Conservation (phyloP, 257 asterid genomes). For the Haberlea rhodopensis region DNA sequence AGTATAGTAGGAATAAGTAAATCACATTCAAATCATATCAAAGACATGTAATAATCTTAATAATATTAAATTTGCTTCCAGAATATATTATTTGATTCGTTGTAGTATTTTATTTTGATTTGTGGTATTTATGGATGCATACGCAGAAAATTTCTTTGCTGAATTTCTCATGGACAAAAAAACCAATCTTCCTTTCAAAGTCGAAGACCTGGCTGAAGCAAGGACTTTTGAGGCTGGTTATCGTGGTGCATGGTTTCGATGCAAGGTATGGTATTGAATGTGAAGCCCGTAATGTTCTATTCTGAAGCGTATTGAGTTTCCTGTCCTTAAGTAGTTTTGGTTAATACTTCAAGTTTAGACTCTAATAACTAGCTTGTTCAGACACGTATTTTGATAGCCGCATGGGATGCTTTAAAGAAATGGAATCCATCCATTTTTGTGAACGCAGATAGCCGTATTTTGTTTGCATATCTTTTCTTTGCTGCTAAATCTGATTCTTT, state of each 20-base stretch:
- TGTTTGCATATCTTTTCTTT: too few relatives aligned
- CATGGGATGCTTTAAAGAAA: too few relatives aligned
- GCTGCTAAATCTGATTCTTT: too few relatives aligned
- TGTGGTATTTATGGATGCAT: constrained; percentile 22
- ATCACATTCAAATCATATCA: too few relatives aligned
- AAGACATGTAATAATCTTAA: too few relatives aligned
- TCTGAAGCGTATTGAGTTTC: neutral
- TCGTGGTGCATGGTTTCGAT: constrained; percentile 64
- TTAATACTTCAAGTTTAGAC: constrained; percentile 4
- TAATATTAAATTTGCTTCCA: too few relatives aligned
- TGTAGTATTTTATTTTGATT: neutral
- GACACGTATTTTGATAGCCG: too few relatives aligned
- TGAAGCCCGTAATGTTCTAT: neutral
- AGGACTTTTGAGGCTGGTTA: constrained; percentile 41
- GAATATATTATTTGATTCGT: too few relatives aligned
- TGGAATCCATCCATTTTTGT: too few relatives aligned
- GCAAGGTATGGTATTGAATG: constrained; percentile 33
- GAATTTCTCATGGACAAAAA: constrained; percentile 26
- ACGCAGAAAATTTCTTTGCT: neutral
- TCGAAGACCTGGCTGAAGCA: constrained; percentile 45
- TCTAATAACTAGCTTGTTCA: too few relatives aligned
- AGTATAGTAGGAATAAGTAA: too few relatives aligned
- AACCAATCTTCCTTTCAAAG: constrained; percentile 33
- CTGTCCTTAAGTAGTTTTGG: neutral
- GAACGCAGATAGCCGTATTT: too few relatives aligned